Evolutionary conservation across 768 basidiomycete species (phyloP).

Genomic region (Tricholoma hemisulphureum): DNA sequence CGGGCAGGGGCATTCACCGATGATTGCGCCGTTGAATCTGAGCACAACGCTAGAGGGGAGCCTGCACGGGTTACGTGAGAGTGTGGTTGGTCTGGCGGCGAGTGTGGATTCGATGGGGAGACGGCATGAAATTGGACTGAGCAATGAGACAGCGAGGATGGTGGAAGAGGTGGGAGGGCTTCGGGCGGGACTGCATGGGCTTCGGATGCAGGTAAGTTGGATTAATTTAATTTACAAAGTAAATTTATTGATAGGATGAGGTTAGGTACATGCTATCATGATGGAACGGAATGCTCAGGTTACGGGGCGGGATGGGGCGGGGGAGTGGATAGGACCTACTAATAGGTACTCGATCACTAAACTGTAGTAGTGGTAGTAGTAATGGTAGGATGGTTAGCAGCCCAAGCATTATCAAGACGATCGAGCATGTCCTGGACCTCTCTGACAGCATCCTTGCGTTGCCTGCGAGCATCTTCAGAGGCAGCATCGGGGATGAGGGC

Average conservation of each 20-base stretch:
- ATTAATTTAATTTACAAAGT: neutral
- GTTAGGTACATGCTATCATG: constrained; percentile 66
- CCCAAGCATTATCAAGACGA: constrained; percentile 72
- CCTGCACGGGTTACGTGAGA: constrained; percentile 54
- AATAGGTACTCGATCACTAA: constrained; percentile 36
- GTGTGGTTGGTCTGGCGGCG: constrained; percentile 56
- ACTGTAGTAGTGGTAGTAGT: constrained; percentile 16
- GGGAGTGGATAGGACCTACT: constrained; percentile 12
- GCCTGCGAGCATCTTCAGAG: constrained; percentile 76
- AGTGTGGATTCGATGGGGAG: constrained; percentile 61
- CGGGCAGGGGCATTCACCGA: constrained; percentile 10
- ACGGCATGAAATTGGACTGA: constrained; percentile 61
- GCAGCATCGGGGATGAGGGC: constrained; percentile 69
- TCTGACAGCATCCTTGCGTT: constrained; percentile 84
- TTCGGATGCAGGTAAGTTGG: constrained; percentile 70
- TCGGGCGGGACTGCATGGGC: constrained; percentile 66
- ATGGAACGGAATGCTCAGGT: constrained; percentile 69
- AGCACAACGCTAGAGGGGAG: constrained; percentile 64
- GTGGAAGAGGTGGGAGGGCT: constrained; percentile 74
- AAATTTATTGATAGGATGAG: neutral
- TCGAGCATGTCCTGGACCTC: constrained; percentile 84
- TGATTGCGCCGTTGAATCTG: constrained; percentile 62
- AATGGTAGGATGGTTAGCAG: constrained; percentile 15
- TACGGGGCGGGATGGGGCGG: constrained; percentile 39
- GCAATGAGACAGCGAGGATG: constrained; percentile 68